Evolutionary conservation across 176 grass and related monocot species (phyloP), one percentile per base, ranked within the genome.

Genomic region (Aegilops umbellulata): DNA sequence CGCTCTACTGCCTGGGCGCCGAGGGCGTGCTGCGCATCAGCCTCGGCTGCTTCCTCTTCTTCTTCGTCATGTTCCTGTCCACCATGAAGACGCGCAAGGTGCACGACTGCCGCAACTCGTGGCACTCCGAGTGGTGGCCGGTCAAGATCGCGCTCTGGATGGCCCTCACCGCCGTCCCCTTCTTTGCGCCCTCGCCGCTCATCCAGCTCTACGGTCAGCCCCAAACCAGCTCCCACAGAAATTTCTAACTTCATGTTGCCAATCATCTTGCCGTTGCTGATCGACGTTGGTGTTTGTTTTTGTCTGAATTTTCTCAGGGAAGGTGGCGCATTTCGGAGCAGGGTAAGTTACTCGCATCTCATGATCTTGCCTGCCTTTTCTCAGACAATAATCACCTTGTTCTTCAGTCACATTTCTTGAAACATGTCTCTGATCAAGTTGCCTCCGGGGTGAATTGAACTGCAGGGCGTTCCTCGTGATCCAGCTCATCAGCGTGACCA

Each of bases 71-170:
- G 97, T 99, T 99, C 77, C 80, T 97, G 38, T 96, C 92, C 16
- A 99, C 97, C 7, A 80, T 91, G 20, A 78, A 87, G 49, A 85
- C 92, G 11, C 44, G 86, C 66, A 96, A 92, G 78, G n/a, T 88
- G 81, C 81, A 92, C 14, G 94, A 99, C 42, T 84, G 71, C 58
- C 90, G 94, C 3, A 99, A 94, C 73, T 91, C 90, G 17, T 99
- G 97, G 94, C 97, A 99, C 85, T 99, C 97, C 3, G 97, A 99
- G 71, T 99, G 97, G 94, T 99, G 94, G 97, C 94, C 92, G 8
- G 90, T 22, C 17, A 99, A 99, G 88, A 68, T 99, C 84, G 86
- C 83, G 53, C 85, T 99, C 39, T 99, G 97, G 97, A 74, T 94
- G 42, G 90, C 44, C n/a, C 83, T 97, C 89, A 97, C 93, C 61